A percentile compares a stretch with the other conserved stretches of the same genome.
Evolutionary conservation across 2,329 filamentous ascomycete genomes (phyloP).

Genomic region (Apiospora malaysiana): DNA sequence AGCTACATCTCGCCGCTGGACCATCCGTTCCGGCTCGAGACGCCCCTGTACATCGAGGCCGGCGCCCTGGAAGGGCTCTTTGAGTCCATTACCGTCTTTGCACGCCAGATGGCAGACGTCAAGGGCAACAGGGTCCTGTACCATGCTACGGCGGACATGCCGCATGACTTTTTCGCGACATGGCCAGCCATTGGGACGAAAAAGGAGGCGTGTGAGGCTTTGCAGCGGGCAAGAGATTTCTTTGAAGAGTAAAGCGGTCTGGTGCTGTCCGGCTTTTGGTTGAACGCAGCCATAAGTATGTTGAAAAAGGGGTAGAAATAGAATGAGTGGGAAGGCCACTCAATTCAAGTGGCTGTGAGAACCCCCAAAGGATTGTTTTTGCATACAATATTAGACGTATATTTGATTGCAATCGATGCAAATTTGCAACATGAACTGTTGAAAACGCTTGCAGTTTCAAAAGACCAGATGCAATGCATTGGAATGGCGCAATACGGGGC

Average conservation of each 20-base stretch:
- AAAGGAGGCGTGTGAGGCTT: constrained; percentile 24
- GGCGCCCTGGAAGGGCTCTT: constrained; percentile 30
- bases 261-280: too few relatives aligned
- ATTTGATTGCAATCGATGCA: too few relatives aligned
- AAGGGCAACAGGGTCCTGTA: constrained; percentile 27
- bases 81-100: constrained; percentile 28
- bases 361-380: too few relatives aligned
- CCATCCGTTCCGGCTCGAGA: constrained; percentile 30
- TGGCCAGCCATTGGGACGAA: constrained; percentile 18
- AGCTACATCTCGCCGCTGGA: constrained; percentile 32
- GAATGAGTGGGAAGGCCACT: too few relatives aligned
- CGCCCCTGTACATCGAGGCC: constrained; percentile 31
- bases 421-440: neutral
- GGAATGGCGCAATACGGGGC: neutral
- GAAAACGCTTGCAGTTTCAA: neutral
- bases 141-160: constrained; percentile 24
- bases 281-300: too few relatives aligned
- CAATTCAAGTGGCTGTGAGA: too few relatives aligned
- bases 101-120: constrained; percentile 28
- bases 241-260: neutral
- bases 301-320: too few relatives aligned
- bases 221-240: neutral
- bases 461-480: neutral
- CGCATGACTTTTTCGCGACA: constrained; percentile 27
- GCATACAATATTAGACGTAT: too few relatives aligned